These are phyloP conservation scores for Odonthalia washingtoniensis DNA, from an alignment of 31 red algal genomes.

Conservation along the genomic window DNA sequence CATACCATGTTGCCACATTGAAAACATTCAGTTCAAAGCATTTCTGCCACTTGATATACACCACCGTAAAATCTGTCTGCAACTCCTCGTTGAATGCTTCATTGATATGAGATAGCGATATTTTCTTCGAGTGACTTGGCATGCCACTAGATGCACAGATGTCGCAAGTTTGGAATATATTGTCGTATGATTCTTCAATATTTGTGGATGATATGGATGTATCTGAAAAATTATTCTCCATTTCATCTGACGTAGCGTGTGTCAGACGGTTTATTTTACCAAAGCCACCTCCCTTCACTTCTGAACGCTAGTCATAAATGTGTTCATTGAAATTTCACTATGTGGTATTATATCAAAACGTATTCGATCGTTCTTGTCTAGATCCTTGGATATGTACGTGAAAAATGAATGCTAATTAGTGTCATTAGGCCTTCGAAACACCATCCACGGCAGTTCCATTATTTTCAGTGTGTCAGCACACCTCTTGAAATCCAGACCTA, in stretches of 20 bases:
- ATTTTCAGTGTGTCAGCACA: constrained; percentile 12
- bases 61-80: too few species aligned
- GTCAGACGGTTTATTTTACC: not conserved
- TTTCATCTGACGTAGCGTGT: too few species aligned
- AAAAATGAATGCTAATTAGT: not conserved
- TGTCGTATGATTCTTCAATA: too few species aligned
- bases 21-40: constrained; percentile 24
- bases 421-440: constrained; percentile 13
- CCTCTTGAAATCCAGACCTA: constrained; percentile 10
- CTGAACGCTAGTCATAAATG: not conserved
- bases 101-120: constrained; percentile 24
- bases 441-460: too few species aligned
- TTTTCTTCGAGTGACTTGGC: not conserved
- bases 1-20: not conserved
- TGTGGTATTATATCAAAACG: not conserved
- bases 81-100: constrained; percentile 19
- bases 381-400: constrained; percentile 14
- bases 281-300: not conserved
- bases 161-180: not conserved
- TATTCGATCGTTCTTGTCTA: not conserved
- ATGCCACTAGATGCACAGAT: not conserved
- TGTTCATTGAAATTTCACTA: not conserved
- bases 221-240: not conserved
- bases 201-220: not conserved
- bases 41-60: not conserved